Evolutionary conservation across 176 grass and related monocot species (phyloP).

Genomic region (Saccharum spontaneum): DNA sequence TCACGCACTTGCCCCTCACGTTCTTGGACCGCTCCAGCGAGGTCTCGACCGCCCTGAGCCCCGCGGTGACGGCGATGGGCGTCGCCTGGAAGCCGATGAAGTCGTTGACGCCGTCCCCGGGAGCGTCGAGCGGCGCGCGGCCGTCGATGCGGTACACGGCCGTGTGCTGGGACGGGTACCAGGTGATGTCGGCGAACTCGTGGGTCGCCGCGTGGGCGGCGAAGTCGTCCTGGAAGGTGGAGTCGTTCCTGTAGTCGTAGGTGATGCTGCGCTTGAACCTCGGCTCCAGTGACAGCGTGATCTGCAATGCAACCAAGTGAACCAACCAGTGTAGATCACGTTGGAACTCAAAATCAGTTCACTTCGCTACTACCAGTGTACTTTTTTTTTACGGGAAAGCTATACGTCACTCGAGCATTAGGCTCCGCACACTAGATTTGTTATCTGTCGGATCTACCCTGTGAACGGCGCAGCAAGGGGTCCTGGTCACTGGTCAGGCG

Average conservation of each 20-base stretch:
- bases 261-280: conserved; percentile 82
- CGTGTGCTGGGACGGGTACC: conserved; percentile 74
- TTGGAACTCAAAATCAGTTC: background rate
- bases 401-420: no score
- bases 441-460: no score
- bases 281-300: conserved; percentile 73
- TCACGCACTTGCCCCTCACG: conserved; percentile 47
- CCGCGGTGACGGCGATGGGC: conserved; percentile 8
- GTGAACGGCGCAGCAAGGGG: no score
- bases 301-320: conserved; percentile 48
- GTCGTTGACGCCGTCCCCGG: conserved; percentile 63
- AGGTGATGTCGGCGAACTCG: conserved; percentile 84
- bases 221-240: conserved; percentile 60
- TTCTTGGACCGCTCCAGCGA: conserved; percentile 48
- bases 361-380: background rate
- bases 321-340: background rate
- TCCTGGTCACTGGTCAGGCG: no score
- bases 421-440: no score
- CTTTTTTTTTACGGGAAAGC: background rate
- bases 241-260: conserved; percentile 55
- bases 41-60: conserved; percentile 50
- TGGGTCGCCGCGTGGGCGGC: conserved; percentile 49
- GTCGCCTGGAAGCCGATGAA: conserved; percentile 78
- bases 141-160: conserved; percentile 66
- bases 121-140: conserved; percentile 44